Base-by-base conservation (phyloP, 2,329 filamentous ascomycete genomes). In the Ophiostoma himal-ulmi region DNA sequence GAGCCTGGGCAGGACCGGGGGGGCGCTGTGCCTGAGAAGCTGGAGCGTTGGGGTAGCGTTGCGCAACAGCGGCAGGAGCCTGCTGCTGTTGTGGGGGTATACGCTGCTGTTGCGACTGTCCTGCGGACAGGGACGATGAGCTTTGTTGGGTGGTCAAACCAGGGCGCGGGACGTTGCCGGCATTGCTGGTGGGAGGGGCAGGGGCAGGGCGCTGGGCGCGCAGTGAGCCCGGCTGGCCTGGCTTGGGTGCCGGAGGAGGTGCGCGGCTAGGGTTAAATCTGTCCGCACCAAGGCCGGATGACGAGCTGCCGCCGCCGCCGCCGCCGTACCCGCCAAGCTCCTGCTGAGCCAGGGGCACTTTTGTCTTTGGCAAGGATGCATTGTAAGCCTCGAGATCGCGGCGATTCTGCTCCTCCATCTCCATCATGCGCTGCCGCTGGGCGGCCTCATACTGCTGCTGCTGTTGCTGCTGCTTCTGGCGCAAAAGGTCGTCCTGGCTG, bases 321-420 rank as follows among this genome's bases (percentile, higher is more conserved):
- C 87, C 84, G 72, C 86, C 84, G 73, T 88, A 91, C 41, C 89
- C 89, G 71, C 92, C 92, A 75, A 98, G 82, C 79, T 98, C 95
- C 80, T 97, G 94, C 78, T 98, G 92, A 41, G 94, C 93, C 74
- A 95, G 77, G 2, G 92, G 92, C 13, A 89, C 82, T 78, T 92
- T 92, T 73, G 86, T 89, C 82, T 96, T 91, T 41, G 93, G 94
- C 72, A 97, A 82, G 34, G 92, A 93, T 48, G 92, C 91, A 79
- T 98, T 97, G 80, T 97, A 97, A 22, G 89, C 92, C 77, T 95
- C 93, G 75, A 92, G 84, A 68, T 97, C 93, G 74, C 90, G 87
- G 70, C 91, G 86, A 69, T 86, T 86, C 76, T 89, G 87, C 75
- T 93, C 90, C 73, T 88, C 86, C 1, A 84, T 82, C 73, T 89